Base-by-base conservation (phyloP, 2,329 filamentous ascomycete species). In the Sporothrix pseudoabietina region DNA sequence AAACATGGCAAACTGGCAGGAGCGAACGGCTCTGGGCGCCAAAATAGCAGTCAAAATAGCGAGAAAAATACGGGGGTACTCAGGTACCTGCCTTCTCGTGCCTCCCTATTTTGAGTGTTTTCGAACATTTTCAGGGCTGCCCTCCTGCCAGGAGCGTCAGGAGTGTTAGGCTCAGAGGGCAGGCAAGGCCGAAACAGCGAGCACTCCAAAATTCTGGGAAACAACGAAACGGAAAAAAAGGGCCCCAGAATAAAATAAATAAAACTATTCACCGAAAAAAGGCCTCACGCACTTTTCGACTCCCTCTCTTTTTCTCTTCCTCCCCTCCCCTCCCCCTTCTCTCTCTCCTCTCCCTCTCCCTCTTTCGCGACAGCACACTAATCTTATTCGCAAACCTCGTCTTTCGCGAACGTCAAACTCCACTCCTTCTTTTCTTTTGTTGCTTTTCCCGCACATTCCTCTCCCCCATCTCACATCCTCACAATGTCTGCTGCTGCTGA, bases 401-500 rank as follows among this genome's bases (percentile, higher is more conserved):
- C 41, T 32, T 44, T 68, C 30, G 71, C 71, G 52, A 52, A 32
- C 59, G 8, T 65, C 59, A 32, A 49, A 77, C 79, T 78, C 78
- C 77, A 77, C 78, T 79, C 78, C 76, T 69, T 77, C 75, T 78
- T 79, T 68, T 75, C 75, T 77, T 77, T 73, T 77, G 73, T 73
- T 75, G 73, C 74, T 71, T 71, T 77, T 74, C 66, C 76, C 71
- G 72, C 49, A 61, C 76, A 74, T 74, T 55, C 52, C 52, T 55
- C n/a, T 76, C 70, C 65, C 68, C 59, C 63, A 68, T 74, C 66
- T 71, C 73, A 71, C 74, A 66, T 66, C 76, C 71, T 79, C 80
- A 81, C 81, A 83, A 86, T 86, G 85, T 81, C 85, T 81, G 82
- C 84, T 73, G 82, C 84, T 81, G 82, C 84, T 74, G 82, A 82